phyloP scores from a whole-genome alignment of 306 rosid genomes.

The Lagenaria siceraria region DNA sequence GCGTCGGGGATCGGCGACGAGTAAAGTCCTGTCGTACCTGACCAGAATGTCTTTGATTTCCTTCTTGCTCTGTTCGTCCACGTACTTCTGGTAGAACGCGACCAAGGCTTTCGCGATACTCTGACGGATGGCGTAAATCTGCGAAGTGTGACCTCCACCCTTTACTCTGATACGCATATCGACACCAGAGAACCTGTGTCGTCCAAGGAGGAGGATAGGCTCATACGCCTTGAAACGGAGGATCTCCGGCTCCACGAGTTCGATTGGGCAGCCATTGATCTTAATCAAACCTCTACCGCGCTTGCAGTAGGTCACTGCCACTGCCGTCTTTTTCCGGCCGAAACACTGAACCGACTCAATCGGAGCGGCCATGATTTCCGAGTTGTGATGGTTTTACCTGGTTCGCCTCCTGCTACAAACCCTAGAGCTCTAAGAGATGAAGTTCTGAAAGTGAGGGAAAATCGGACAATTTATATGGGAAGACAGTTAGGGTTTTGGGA shows the following conservation, averaged over 20 bases:
- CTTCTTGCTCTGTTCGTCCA: slow-evolving; percentile 86
- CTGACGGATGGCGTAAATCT: slow-evolving; percentile 78
- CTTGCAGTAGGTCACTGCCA: slow-evolving; percentile 83
- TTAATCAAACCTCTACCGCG: slow-evolving; percentile 71
- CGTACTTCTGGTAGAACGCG: slow-evolving; percentile 73
- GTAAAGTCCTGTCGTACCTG: slow-evolving; percentile 57
- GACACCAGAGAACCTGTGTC: slow-evolving; percentile 52
- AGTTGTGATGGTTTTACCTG: not conserved
- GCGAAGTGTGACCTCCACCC: slow-evolving; percentile 79
- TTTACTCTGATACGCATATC: slow-evolving; percentile 76
- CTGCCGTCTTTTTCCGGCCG: slow-evolving; percentile 85
- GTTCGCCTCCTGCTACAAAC: slow-evolving; percentile 1
- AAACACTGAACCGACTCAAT: slow-evolving; percentile 68
- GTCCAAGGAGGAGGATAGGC: slow-evolving; percentile 63
- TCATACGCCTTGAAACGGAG: slow-evolving; percentile 76
- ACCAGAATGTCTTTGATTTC: slow-evolving; percentile 77
- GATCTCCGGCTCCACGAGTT: slow-evolving; percentile 66
- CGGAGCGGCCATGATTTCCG: slow-evolving; percentile 11
- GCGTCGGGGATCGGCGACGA: slow-evolving; percentile 75
- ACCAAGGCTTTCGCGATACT: slow-evolving; percentile 78
- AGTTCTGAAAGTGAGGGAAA: not conserved
- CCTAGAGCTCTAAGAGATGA: not conserved
- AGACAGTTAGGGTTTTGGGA: not conserved
- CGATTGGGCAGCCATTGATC: slow-evolving; percentile 80
- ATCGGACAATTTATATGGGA: slow-evolving; percentile 4